These are phyloP conservation scores for Erysiphe pulchra DNA, from an alignment of 2,329 filamentous ascomycete genomes.

Conservation along the genomic window DNA sequence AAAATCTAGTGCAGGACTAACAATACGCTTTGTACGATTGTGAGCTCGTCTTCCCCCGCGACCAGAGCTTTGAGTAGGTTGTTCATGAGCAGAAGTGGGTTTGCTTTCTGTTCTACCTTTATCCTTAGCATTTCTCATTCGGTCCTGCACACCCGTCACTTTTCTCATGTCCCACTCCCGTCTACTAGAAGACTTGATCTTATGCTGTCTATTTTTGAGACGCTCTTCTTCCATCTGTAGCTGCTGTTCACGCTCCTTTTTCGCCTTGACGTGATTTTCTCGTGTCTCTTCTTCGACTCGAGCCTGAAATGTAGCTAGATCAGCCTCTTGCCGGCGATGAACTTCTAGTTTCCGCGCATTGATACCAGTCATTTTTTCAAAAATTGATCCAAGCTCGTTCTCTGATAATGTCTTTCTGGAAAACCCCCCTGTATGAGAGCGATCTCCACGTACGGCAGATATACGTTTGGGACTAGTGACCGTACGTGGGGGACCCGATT, in stretches of 20 bases:
- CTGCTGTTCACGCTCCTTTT: conserved; percentile 10
- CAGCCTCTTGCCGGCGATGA: conserved; percentile 40
- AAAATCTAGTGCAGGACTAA: conserved; percentile 1
- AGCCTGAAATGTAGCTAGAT: conserved; percentile 31
- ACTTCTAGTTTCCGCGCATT: conserved; percentile 32
- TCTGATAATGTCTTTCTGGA: conserved; percentile 36
- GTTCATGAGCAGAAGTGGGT: conserved; percentile 3
- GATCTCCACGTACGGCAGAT: conserved; percentile 25
- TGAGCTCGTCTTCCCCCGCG: not conserved
- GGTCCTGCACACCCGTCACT: conserved; percentile 11
- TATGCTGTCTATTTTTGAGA: conserved; percentile 13
- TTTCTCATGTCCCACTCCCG: conserved; percentile 14
- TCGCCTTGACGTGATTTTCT: conserved; percentile 15
- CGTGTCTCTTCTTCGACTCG: conserved; percentile 32
- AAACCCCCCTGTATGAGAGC: conserved; percentile 25
- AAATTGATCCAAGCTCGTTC: conserved; percentile 31
- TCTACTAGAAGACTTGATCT: conserved; percentile 12
- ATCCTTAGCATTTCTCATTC: conserved; percentile 6
- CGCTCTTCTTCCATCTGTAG: conserved; percentile 13
- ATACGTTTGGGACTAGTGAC: conserved; percentile 3
- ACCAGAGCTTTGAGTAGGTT: not conserved
- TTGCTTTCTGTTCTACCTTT: conserved; percentile 6
- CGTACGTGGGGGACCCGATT: not conserved
- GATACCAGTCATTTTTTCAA: conserved; percentile 33
- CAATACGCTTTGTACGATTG: not conserved